Evolutionary conservation across 139 green algal species (phyloP), one percentile per base, ranked within the genome.

Genomic region (Nannochloris sp.): DNA sequence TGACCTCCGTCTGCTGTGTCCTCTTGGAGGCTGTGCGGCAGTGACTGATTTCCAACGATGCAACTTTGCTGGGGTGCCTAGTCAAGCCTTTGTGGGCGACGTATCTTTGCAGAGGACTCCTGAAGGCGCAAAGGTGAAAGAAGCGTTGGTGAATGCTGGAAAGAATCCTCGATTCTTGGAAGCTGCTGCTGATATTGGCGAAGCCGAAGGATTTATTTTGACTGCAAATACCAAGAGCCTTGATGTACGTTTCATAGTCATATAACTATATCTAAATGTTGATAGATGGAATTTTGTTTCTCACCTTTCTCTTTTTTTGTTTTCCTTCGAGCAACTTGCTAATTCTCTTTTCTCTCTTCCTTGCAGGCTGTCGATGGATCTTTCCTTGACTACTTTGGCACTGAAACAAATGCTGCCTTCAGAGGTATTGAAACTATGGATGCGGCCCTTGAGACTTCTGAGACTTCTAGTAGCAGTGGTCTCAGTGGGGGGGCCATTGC

Each of bases 1-100:
- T 27, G 67, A 63, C 46, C n/a, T 74, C 32, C 46, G 44, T 7
- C 67, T 74, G 24, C 23, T 74, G 67, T 74, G 67, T 56, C 67
- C 67, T 45, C 4, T 13, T 3, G 46, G 34, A 34, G 67, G 60
- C 32, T 74, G 67, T 57, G 19, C 30, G 15, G 25, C 61, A 6
- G 10, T 73, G 6, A 57, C 61, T 4, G 46, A 74, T 10, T 75
- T 37, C 12, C 24, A 24, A 27, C 7, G 7, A 12, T 75, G 68
- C 68, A 39, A 65, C 68, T 15, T 75, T 6, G 46, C 33, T 34
- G 42, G n/a, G 35, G 29, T 71, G 0, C 66, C 66, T 6, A 8
- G n/a, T 35, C 57, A 56, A 6, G 57, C 57, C 0, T 36, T 74
- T 76, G 64, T 74, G 83, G 42, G 13, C 25, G 14, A 46, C 68